A percentile compares a stretch with the other conserved stretches of the same genome.
phyloP scores from a whole-genome alignment of 2,329 filamentous ascomycete genomes.

The Pseudocercospora eumusae region DNA sequence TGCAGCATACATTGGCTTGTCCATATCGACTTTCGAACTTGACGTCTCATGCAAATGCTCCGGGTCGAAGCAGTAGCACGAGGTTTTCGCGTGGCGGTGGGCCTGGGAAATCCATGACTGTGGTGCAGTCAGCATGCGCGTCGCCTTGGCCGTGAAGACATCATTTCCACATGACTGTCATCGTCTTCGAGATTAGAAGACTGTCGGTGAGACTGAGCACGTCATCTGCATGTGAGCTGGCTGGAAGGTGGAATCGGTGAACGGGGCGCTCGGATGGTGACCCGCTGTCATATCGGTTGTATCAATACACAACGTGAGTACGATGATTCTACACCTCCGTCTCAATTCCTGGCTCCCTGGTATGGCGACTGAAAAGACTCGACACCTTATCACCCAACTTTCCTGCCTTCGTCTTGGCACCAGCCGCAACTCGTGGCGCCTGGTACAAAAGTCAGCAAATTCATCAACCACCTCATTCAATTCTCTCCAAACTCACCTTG shows the following conservation, averaged over 20 bases:
- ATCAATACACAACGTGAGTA: not conserved
- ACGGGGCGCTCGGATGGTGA: not conserved
- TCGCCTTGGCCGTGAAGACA: not conserved
- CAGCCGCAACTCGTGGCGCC: slow-evolving; percentile 57
- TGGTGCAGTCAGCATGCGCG: slow-evolving; percentile 8
- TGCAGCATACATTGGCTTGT: slow-evolving; percentile 9
- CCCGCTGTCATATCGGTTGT: no score
- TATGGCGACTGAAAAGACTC: slow-evolving; percentile 58
- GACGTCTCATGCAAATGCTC: not conserved
- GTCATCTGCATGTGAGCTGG: slow-evolving; percentile 4
- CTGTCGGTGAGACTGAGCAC: slow-evolving; percentile 10
- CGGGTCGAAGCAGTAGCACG: slow-evolving; percentile 7
- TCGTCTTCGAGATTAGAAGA: not conserved
- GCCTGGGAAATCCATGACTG: not conserved
- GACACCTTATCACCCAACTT: slow-evolving; percentile 50
- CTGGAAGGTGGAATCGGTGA: not conserved
- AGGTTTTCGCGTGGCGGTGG: slow-evolving; percentile 24
- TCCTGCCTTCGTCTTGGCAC: slow-evolving; percentile 61
- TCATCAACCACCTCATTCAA: not conserved
- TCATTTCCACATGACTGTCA: slow-evolving; percentile 7
- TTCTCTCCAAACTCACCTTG: slow-evolving; percentile 44
- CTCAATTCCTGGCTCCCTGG: slow-evolving; percentile 63
- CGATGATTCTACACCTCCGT: slow-evolving; percentile 64
- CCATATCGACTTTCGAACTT: not conserved
- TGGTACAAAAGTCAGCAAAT: slow-evolving; percentile 36